Base-by-base conservation (phyloP, 495 filamentous ascomycete genomes). In the Trichoderma orchidacearum region DNA sequence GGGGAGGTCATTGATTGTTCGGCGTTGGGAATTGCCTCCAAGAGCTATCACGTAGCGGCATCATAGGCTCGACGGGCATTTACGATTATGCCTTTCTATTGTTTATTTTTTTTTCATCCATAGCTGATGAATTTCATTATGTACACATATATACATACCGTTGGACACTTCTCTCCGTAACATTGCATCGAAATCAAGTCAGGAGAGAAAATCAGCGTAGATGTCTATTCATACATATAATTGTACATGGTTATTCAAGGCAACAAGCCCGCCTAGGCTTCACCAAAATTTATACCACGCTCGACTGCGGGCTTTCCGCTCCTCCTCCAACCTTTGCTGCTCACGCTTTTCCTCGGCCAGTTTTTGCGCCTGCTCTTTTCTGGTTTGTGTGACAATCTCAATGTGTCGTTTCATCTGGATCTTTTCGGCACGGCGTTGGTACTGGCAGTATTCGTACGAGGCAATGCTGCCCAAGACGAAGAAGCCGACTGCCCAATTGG, bases 401-500 rank as follows among this genome's bases (percentile, higher is more conserved):
- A 91, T 80, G 8, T 84, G 85, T 57, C 87, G 71, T 61, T 86
- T 83, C 80, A 97, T 86, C 51, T 87, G 84, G 54, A 81, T 80
- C 64, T 80, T 76, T 70, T 96, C 92, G 58, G 81, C 72, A 34
- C 76, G 67, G 58, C 92, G 80, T 35, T 75, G 77, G 56, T 78
- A 79, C 62, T 87, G 83, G 70, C 90, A 98, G 60, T 83, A 87
- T 70, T 96, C 88, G 67, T 90, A 89, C 53, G 82, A 80, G 51
- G 73, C 72, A 18, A 87, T 66, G 3, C 86, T 83, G 12, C 71
- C 75, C 41, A 84, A 61, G 11, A 79, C 73, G 61, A 90, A 93
- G 11, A 79, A 70, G n/a, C 83, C 85, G 12, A 89, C 87, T 1
- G 89, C 89, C 87, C 87, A 95, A 65, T 91, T 91, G 29, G 81